Base-by-base conservation (phyloP, 805 yeast species). In the Torulaspora gathmanii region DNA sequence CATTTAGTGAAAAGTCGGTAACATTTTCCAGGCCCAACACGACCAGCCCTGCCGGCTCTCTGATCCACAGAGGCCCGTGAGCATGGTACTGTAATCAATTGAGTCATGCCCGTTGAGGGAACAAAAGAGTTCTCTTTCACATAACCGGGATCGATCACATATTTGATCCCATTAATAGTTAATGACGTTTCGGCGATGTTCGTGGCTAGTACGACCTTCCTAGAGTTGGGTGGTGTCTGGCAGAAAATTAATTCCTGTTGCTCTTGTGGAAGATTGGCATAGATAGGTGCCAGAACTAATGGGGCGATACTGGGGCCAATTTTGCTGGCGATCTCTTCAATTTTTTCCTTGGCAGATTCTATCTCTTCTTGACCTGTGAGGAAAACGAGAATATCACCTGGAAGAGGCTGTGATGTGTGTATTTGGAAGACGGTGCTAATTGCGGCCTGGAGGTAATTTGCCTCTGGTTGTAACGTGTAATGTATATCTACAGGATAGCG, bases 331-430 rank as follows among this genome's bases (percentile, higher is more conserved):
- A 91, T 82, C n/a, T 84, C 90, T 5, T 72, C 64, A 16, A 90
- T 61, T 39, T 77, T 79, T 42, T 85, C 91, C 37, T 82, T 87
- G 75, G 83, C 75, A 2, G 79, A 72, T 56, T 93, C 98, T 47
- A 93, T 93, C 58, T 91, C 99, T 45, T 91, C 98, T 63, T 93
- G 98, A 30, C 99, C 99, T 0, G 98, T 93, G 40, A 91, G 66
- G 63, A 91, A 91, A 1, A 91, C 95, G 23, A 93, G 68, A 12
- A 91, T 86, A 61, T 93, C 99, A 3, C 96, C 96, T 0, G 80
- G 76, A 2, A 75, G 68, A 1, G 72, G 70, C 34, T 77, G 76
- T 0, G 64, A 57, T 70, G 70, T 71, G 60, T 93, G 98, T 16
- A 91, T 88, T 58, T 88, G 95, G 60, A 88, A 82, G 3, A 90